Percentiles rank a stretch among this genome's conserved stretches.
Evolutionary conservation across 2,329 filamentous ascomycete species (phyloP).

Genomic region (Alternaria brassicae): DNA sequence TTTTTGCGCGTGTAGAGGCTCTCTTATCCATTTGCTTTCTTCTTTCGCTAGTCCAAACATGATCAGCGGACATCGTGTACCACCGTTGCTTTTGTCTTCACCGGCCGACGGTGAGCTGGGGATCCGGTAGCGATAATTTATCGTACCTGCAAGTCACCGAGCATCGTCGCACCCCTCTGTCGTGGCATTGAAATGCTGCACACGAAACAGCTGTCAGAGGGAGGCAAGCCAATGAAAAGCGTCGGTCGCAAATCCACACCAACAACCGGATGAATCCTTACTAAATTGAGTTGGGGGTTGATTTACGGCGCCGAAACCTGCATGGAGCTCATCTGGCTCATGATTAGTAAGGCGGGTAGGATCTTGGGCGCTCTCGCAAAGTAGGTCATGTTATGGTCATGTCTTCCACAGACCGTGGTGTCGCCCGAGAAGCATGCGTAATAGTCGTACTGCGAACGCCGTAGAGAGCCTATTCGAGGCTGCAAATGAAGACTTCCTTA

Average conservation of each 20-base stretch:
- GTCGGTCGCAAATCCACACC: not conserved
- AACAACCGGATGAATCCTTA: not conserved
- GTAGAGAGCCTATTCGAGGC: no score
- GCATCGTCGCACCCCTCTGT: not conserved
- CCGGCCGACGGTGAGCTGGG: conserved; percentile 1
- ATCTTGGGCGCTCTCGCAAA: not conserved
- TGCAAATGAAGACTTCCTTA: no score
- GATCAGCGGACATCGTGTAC: not conserved
- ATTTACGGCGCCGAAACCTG: not conserved
- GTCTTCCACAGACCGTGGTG: no score
- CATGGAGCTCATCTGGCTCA: not conserved
- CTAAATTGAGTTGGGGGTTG: not conserved
- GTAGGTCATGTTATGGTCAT: not conserved
- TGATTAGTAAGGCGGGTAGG: not conserved
- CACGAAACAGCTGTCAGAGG: not conserved
- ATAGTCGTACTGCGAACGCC: no score
- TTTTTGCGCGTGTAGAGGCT: not conserved
- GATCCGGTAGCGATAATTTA: not conserved
- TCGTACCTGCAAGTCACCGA: not conserved
- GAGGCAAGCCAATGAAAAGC: not conserved
- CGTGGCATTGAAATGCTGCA: not conserved
- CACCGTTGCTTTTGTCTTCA: not conserved
- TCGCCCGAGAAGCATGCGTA: no score
- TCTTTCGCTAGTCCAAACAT: conserved; percentile 2
- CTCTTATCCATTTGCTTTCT: conserved; percentile 1